Conservation (phyloP, 169 alveolate species). For the Pseudocohnilembus persalinus region DNA sequence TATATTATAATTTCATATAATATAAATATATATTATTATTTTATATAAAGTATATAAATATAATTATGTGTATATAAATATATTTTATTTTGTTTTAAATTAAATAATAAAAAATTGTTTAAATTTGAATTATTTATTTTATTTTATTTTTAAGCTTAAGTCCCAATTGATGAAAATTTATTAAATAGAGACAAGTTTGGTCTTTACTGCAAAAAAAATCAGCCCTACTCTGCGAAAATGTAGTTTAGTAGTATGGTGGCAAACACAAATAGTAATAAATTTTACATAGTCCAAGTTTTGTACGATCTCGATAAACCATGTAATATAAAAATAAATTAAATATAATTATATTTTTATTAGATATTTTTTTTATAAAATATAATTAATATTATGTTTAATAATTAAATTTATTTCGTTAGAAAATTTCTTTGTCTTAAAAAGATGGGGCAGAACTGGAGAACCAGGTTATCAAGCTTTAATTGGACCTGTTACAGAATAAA, state of each 20-base stretch:
- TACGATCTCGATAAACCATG: not conserved
- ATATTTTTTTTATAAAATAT: too few species aligned
- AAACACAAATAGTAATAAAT: not conserved
- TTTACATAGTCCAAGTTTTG: not conserved
- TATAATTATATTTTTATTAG: too few species aligned
- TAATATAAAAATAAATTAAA: too few species aligned
- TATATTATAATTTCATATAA: too few species aligned
- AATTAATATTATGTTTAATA: too few species aligned
- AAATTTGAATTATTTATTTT: too few species aligned
- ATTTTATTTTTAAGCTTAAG: not conserved
- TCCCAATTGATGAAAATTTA: not conserved
- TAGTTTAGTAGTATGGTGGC: not conserved
- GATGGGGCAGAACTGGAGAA: conserved; percentile 88
- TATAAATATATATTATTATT: too few species aligned
- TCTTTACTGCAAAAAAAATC: not conserved
- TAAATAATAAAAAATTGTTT: too few species aligned
- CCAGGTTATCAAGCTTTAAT: conserved; percentile 59
- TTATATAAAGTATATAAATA: too few species aligned
- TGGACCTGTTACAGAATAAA: conserved; percentile 48
- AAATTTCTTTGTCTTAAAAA: conserved; percentile 55
- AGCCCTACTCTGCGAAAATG: not conserved
- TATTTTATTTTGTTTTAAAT: not conserved
- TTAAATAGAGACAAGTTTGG: not conserved
- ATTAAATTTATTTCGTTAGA: not conserved
- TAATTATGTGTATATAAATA: too few species aligned